Evolutionary conservation across 179 eudicot species (phyloP).

Genomic region (Corrigiola litoralis): DNA sequence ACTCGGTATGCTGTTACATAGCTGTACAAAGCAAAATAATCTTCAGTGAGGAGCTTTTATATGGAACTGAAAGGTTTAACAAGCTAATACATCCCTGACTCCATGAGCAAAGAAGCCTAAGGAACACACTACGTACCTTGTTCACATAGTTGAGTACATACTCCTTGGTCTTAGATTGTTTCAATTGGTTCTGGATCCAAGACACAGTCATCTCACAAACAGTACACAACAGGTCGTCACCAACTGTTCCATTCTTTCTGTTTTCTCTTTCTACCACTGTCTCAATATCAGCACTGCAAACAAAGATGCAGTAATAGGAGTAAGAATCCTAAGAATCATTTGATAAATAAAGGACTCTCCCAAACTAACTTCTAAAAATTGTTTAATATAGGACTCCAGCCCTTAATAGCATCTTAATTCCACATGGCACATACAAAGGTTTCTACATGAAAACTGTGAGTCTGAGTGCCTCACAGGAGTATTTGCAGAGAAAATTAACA

Average conservation of each 20-base stretch:
- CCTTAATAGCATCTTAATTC: too few relatives aligned
- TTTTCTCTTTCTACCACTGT: conserved; percentile 56
- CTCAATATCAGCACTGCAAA: conserved; percentile 48
- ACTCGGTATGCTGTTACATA: conserved; percentile 73
- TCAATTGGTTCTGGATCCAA: conserved; percentile 68
- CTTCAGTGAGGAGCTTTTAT: conserved; percentile 6
- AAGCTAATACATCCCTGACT: background rate
- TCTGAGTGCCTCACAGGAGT: background rate
- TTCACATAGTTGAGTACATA: conserved; percentile 49
- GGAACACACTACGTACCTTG: conserved; percentile 42
- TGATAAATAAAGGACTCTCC: background rate
- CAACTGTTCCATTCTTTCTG: conserved; percentile 18
- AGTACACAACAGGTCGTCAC: conserved; percentile 42
- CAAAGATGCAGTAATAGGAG: background rate
- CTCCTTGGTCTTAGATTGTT: conserved; percentile 50
- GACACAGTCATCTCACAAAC: conserved; percentile 75
- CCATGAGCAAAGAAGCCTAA: background rate
- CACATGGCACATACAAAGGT: background rate
- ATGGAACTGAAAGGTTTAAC: background rate
- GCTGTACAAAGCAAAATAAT: conserved; percentile 35
- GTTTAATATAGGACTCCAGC: too few relatives aligned
- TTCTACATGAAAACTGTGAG: background rate
- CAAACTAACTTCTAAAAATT: background rate
- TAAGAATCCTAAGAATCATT: background rate
- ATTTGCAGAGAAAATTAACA: background rate